Evolutionary conservation across 768 basidiomycete genomes (phyloP).

Genomic region (Pleurotus tuoliensis): DNA sequence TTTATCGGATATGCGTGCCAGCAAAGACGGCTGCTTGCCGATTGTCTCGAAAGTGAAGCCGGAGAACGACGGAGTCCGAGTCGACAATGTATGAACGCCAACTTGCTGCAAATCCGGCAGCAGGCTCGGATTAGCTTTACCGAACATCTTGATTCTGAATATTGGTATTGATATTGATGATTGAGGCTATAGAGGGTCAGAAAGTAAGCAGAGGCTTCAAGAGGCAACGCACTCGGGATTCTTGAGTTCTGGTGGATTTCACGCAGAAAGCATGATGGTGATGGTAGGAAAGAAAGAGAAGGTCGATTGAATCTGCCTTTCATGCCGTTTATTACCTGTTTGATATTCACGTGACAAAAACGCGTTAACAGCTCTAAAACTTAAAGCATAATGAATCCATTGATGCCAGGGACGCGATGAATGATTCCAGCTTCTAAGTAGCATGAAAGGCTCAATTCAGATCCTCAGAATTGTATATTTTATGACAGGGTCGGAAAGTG

Average conservation of each 20-base stretch:
- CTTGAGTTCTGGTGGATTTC: background rate
- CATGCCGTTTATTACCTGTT: background rate
- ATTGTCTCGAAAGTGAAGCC: constrained; percentile 49
- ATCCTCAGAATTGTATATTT: too few species aligned
- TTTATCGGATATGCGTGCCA: constrained; percentile 44
- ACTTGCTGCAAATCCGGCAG: background rate
- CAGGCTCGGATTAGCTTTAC: background rate
- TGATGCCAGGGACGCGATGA: too few species aligned
- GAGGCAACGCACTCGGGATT: background rate
- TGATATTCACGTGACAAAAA: background rate
- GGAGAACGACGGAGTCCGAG: constrained; percentile 37
- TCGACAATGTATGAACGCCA: background rate
- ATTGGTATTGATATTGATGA: background rate
- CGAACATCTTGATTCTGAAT: background rate
- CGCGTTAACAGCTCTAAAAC: too few species aligned
- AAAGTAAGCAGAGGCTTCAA: too few species aligned
- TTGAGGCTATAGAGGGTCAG: background rate
- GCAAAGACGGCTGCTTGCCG: constrained; percentile 48
- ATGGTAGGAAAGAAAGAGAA: background rate
- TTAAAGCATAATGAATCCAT: too few species aligned
- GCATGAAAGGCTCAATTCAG: too few species aligned
- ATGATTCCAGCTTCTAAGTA: too few species aligned
- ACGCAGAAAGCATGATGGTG: background rate
- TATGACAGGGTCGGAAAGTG: too few species aligned
- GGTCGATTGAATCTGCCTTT: background rate